Conservation (phyloP, 1,139 yeast genomes). For the Protomyces lactucae-debilis region DNA sequence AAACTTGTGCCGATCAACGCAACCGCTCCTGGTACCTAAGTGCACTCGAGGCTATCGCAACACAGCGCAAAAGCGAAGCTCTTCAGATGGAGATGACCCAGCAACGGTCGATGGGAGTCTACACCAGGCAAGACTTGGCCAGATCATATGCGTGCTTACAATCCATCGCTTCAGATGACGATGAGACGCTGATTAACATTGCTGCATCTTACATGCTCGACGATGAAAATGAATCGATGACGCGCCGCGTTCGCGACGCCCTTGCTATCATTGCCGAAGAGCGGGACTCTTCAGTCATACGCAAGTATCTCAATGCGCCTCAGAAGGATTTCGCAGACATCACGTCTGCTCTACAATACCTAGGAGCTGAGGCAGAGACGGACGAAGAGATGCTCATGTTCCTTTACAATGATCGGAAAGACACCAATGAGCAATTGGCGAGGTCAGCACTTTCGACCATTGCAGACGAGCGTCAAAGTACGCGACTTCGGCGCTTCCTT, state of each 20-base stretch:
- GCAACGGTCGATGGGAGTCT: conserved; percentile 52
- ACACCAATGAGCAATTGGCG: conserved; percentile 43
- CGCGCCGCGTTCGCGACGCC: conserved; percentile 44
- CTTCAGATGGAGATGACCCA: conserved; percentile 52
- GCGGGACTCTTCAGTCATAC: conserved; percentile 47
- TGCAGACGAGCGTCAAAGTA: conserved; percentile 22
- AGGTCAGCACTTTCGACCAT: conserved; percentile 22
- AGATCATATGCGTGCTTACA: conserved; percentile 45
- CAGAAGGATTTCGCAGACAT: conserved; percentile 41
- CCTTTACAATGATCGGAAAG: conserved; percentile 58
- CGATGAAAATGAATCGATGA: conserved; percentile 7
- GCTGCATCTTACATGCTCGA: conserved; percentile 15
- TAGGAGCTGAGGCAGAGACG: conserved; percentile 60
- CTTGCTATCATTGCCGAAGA: conserved; percentile 56
- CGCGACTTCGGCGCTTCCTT: conserved; percentile 9
- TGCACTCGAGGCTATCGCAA: conserved; percentile 51
- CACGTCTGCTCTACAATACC: conserved; percentile 54
- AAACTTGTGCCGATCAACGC: conserved; percentile 34
- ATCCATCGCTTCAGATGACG: conserved; percentile 32
- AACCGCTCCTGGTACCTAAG: conserved; percentile 3
- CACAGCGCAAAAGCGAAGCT: conserved; percentile 46
- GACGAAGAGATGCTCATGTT: conserved; percentile 74
- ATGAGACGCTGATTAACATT: conserved; percentile 34
- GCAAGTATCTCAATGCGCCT: conserved; percentile 36
- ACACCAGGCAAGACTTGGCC: conserved; percentile 58